Percentiles rank a stretch among this genome's conserved stretches.
phyloP scores from a whole-genome alignment of 108 stramenopile species.

The Cylindrotheca closterium region DNA sequence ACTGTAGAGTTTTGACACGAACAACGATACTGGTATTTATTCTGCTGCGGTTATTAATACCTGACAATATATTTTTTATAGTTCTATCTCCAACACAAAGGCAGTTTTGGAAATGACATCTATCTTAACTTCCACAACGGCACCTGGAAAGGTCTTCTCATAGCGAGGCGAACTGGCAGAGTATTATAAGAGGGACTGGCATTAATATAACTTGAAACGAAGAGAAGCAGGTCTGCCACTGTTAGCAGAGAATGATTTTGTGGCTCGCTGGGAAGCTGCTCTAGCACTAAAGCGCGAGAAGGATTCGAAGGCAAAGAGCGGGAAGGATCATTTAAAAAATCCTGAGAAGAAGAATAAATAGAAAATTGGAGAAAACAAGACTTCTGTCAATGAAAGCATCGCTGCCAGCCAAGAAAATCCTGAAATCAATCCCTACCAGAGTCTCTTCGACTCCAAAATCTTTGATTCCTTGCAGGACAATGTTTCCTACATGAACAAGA shows the following conservation, averaged over 20 bases:
- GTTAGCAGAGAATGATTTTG: conserved; percentile 71
- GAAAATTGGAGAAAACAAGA: conserved; percentile 4
- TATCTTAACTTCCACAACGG: conserved; percentile 82
- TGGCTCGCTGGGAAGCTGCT: conserved; percentile 79
- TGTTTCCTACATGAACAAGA: conserved; percentile 66
- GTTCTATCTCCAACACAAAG: too few species aligned
- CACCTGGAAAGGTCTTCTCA: conserved; percentile 77
- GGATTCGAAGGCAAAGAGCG: conserved; percentile 36
- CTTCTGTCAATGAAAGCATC: not conserved
- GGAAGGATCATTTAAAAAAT: conserved; percentile 70
- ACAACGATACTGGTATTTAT: too few species aligned
- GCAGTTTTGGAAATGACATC: too few species aligned
- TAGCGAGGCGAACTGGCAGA: conserved; percentile 70
- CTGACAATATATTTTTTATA: too few species aligned
- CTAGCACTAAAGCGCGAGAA: conserved; percentile 66
- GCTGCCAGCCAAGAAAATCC: conserved; percentile 63
- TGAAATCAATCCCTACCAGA: conserved; percentile 82
- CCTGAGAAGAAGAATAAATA: conserved; percentile 37
- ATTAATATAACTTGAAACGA: conserved; percentile 95
- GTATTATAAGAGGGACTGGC: conserved; percentile 95
- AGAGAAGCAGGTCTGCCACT: conserved; percentile 81
- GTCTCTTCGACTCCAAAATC: conserved; percentile 78
- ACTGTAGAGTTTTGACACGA: too few species aligned
- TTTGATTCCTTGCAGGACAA: conserved; percentile 59
- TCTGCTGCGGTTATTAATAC: too few species aligned